Evolutionary conservation across 768 basidiomycete genomes (phyloP), one percentile per base, ranked within the genome.

Genomic region (Rhizopogon roseolus): DNA sequence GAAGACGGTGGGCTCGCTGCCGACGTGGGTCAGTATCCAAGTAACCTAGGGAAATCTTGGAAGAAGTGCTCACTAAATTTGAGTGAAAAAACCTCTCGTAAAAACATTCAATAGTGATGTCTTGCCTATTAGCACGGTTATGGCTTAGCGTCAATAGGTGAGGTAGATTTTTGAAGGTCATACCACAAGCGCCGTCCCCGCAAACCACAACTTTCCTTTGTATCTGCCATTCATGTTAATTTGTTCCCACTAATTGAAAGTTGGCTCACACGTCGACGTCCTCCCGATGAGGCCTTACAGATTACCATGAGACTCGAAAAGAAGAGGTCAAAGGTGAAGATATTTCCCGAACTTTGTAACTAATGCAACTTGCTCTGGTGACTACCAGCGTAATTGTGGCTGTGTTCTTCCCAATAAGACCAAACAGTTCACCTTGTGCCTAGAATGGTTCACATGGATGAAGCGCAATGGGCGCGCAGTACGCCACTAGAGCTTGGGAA

Each of bases 151-250:
- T 38, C 22, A 9, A 45, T 11, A 17, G 36, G 34, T 38, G 19
- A 22, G 28, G 41, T 25, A 22, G 40, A 25, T 43, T 10, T 34
- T 59, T 58, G 63, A 60, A 40, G 19, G 40, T 69, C 81, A 54
- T 64, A 89, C 95, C 95, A 64, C 90, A 94, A 51, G 95, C 95
- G 60, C 95, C 95, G 71, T 98, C 95, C 37, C 95, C 95, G 57
- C 94, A 88, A n/a, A 98, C 95, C 27, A 94, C 89, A 38, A 91
- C 74, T 71, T 87, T 85, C 50, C 81, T 73, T 64, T 78, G 79
- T 45, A 80, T 60, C 77, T 79, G 60, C 6, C 43, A 45, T 36
- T 4, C 56, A 55, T 58, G 58, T 53, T 25, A 38, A 49, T 28
- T 43, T 22, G 28, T 64, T 58, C 50, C 55, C 48, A 50, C 43